Conservation (phyloP, 202 grass and related monocot species). For the Dendrocalamus latiflorus region DNA sequence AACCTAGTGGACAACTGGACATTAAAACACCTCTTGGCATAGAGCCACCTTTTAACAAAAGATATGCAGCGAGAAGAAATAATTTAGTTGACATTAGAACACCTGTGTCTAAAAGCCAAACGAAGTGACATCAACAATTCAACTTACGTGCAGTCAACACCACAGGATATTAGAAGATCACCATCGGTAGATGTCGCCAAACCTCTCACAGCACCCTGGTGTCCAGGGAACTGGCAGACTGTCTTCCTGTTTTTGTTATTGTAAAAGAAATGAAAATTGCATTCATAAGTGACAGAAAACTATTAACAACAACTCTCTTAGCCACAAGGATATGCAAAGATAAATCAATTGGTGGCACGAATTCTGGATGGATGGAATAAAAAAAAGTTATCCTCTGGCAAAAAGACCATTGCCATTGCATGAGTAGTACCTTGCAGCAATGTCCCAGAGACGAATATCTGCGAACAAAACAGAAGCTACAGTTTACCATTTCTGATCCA, state of each 20-base stretch:
- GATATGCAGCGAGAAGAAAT: not conserved
- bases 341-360: not conserved
- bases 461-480: slow-evolving; percentile 25
- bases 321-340: not conserved
- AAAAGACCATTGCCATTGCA: not conserved
- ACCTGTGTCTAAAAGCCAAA: not conserved
- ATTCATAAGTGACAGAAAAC: not conserved
- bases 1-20: not conserved
- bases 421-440: slow-evolving; percentile 64
- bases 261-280: not conserved
- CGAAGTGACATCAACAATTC: not conserved
- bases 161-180: slow-evolving; percentile 85
- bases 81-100: not conserved
- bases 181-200: slow-evolving; percentile 82
- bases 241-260: slow-evolving; percentile 67
- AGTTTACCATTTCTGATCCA: slow-evolving; percentile 3
- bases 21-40: not conserved
- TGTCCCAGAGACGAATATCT: slow-evolving; percentile 97
- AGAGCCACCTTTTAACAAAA: not conserved
- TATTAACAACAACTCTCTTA: not conserved
- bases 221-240: slow-evolving; percentile 78
- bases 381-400: not conserved
- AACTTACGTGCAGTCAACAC: slow-evolving; percentile 88
- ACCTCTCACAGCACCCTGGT: slow-evolving; percentile 79
- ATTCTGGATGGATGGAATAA: not conserved